phyloP scores from a whole-genome alignment of 257 asterid species.

The Nicotiana obtusifolia region DNA sequence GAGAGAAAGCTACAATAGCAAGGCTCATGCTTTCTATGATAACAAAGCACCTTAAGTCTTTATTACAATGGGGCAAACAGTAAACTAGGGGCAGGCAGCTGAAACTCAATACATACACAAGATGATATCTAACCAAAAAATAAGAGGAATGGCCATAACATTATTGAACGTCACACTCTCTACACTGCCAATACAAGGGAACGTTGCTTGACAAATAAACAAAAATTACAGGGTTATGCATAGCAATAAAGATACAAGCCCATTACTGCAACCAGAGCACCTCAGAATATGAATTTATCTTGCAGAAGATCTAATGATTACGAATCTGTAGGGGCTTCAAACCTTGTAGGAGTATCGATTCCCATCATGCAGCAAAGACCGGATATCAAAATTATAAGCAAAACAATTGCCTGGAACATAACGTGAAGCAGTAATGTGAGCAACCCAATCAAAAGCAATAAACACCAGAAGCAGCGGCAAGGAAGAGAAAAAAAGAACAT shows the following conservation, averaged over 20 bases:
- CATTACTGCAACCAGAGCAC: not conserved
- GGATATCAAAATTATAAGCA: constrained; percentile 80
- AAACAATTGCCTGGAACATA: constrained; percentile 70
- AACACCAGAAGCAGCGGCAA: constrained; percentile 2
- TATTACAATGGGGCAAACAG: too few relatives aligned
- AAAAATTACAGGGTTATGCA: constrained; percentile 17
- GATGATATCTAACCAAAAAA: not conserved
- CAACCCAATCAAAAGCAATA: not conserved
- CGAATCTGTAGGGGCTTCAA: constrained; percentile 82
- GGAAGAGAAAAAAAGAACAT: not conserved
- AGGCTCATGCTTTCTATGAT: too few relatives aligned
- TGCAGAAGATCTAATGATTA: constrained; percentile 21
- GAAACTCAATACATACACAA: not conserved
- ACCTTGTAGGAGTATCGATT: constrained; percentile 95
- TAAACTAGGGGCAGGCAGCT: not conserved
- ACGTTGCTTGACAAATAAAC: constrained; percentile 10
- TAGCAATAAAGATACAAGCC: not conserved
- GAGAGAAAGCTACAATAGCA: too few relatives aligned
- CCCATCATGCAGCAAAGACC: constrained; percentile 99
- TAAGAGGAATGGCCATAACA: not conserved
- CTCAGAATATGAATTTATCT: not conserved
- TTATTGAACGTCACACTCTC: constrained; percentile 5
- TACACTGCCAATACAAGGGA: not conserved
- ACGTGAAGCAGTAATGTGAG: constrained; percentile 3
- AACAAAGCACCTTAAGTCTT: too few relatives aligned